Evolutionary conservation across 768 basidiomycete species (phyloP), one percentile per base, ranked within the genome.

Genomic region (Tylopilus felleus): DNA sequence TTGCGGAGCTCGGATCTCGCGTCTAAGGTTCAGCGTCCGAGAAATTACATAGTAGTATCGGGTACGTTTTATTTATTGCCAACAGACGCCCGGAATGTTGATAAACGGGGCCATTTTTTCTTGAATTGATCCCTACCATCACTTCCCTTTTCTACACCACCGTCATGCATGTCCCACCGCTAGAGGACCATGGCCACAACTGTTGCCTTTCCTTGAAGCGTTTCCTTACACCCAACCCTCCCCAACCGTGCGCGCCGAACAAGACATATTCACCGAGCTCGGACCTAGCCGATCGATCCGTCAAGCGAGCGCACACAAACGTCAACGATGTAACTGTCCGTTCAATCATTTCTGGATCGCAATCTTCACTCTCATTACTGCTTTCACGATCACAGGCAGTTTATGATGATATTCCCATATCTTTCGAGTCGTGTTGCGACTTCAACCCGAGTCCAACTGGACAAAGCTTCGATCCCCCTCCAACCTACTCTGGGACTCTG

Each of bases 391-490:
- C 25, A 52, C 47, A 53, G 68, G 43, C 35, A 17, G 47, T 12
- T 39, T 58, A 58, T 33, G 55, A 50, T 27, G 58, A 55, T 17
- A 55, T 64, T 22, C 68, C 69, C 35, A 52, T 67, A 42, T 74
- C 67, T 23, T 77, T 73, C 47, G 73, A 68, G 55, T 73, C 77
- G 22, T 75, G 71, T 52, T 78, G 78, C 55, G 74, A 78, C 62
- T 80, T 76, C 61, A 73, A 74, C 25, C 52, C 71, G 56, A 58
- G 66, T 64, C 50, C 54, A 40, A 25, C 53, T 4, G n/a, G 22
- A 8, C 61, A 48, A 14, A 53, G 44, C 57, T 52, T 62, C 60
- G 75, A 74, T 8, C 59, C 65, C 0, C 78, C 73, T n/a, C 80
- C 81, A 39, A 58, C 71, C 17, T 82, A 82, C 62, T 67, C 66